Conservation (phyloP, 2,329 filamentous ascomycete species). For the Colletotrichum brevisporum region DNA sequence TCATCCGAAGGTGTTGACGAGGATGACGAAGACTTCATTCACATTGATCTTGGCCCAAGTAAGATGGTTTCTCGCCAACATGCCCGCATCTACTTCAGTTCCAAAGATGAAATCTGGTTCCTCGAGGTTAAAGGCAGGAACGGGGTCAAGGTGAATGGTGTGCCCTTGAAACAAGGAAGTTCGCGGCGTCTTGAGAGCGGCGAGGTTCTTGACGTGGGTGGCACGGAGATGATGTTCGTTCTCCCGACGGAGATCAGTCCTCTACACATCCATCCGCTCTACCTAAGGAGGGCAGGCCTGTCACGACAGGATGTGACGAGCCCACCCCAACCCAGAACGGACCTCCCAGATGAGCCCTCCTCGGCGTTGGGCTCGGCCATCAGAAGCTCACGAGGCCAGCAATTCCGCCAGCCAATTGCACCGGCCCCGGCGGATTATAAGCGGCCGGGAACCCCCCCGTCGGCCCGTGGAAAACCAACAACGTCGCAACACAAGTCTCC, state of each 20-base stretch:
- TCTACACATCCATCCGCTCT: constrained; percentile 77
- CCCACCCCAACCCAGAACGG: constrained; percentile 36
- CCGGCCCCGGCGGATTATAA: constrained; percentile 73
- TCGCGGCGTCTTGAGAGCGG: constrained; percentile 82
- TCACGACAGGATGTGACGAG: constrained; percentile 43
- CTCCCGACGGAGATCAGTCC: constrained; percentile 81
- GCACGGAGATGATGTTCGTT: constrained; percentile 98
- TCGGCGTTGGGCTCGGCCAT: constrained; percentile 35
- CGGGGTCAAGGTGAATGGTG: constrained; percentile 86
- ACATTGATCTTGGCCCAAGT: constrained; percentile 90
- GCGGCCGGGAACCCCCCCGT: constrained; percentile 73
- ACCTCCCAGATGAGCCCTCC: constrained; percentile 38
- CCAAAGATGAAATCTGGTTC: constrained; percentile 81
- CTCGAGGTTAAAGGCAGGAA: constrained; percentile 92
- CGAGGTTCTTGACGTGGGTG: constrained; percentile 90
- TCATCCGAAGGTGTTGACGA: constrained; percentile 67
- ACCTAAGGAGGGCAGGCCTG: constrained; percentile 77
- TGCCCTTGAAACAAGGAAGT: constrained; percentile 75
- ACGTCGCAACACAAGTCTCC: constrained; percentile 56
- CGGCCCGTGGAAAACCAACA: constrained; percentile 53
- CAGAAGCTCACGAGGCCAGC: constrained; percentile 42
- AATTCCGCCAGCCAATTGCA: constrained; percentile 63
- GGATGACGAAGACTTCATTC: constrained; percentile 69
- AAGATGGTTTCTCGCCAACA: constrained; percentile 86
- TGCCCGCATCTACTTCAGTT: constrained; percentile 81